Conservation (phyloP, 2,329 filamentous ascomycete genomes). For the Colletotrichum godetiae region DNA sequence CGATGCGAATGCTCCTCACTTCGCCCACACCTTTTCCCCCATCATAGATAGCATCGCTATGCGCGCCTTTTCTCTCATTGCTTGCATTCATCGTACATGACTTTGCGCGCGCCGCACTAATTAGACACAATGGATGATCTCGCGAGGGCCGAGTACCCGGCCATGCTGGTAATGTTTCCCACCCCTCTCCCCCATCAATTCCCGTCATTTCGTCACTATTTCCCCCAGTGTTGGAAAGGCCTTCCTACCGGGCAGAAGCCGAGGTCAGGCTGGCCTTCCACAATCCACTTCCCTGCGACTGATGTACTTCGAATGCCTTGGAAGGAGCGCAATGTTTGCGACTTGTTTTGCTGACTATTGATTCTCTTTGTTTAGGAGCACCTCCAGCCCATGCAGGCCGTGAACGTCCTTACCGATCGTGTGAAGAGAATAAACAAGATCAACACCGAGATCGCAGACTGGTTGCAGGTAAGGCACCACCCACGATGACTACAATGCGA, state of each 20-base stretch:
- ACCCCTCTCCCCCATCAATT: background rate
- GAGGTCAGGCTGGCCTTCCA: background rate
- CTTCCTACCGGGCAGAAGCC: background rate
- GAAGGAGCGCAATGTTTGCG: constrained; percentile 32
- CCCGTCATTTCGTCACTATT: background rate
- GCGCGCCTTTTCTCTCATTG: constrained; percentile 34
- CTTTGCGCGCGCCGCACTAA: constrained; percentile 29
- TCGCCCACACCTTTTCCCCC: constrained; percentile 28
- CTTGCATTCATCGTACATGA: constrained; percentile 32
- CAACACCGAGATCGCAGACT: constrained; percentile 94
- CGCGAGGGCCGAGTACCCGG: constrained; percentile 90
- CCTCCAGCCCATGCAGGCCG: constrained; percentile 85
- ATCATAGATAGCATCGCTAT: constrained; percentile 38
- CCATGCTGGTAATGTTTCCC: constrained; percentile 78
- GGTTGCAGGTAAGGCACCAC: constrained; percentile 80
- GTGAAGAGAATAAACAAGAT: constrained; percentile 87
- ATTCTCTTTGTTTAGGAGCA: constrained; percentile 68
- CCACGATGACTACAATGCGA: background rate
- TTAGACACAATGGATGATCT: constrained; percentile 74
- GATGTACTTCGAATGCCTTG: background rate
- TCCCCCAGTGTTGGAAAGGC: background rate
- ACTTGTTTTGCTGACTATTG: constrained; percentile 33
- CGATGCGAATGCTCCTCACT: constrained; percentile 36
- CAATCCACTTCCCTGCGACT: background rate
- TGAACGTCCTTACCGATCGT: constrained; percentile 84